Conservation (phyloP, 2,329 filamentous ascomycete genomes). For the Exserohilum rostratum region DNA sequence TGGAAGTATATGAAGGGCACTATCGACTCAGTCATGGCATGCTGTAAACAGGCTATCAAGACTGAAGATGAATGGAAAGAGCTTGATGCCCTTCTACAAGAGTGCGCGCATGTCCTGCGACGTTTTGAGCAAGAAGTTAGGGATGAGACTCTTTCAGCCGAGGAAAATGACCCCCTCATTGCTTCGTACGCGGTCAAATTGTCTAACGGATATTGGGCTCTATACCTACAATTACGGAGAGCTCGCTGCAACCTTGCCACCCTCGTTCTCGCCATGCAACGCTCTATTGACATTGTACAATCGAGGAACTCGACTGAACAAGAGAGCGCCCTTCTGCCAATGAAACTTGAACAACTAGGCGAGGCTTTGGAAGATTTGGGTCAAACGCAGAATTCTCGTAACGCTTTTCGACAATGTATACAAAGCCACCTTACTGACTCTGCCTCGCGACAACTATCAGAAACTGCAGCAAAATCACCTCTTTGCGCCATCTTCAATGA, state of each 20-base stretch:
- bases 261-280: constrained; percentile 64
- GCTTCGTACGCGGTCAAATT: constrained; percentile 62
- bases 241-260: constrained; percentile 51
- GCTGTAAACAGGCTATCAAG: constrained; percentile 38
- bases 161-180: constrained; percentile 19
- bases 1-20: constrained; percentile 42
- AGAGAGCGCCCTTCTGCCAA: constrained; percentile 64
- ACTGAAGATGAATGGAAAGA: constrained; percentile 37
- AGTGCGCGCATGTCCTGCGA: constrained; percentile 37
- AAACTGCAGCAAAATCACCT: constrained; percentile 57
- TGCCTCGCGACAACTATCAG: constrained; percentile 60
- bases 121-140: constrained; percentile 30
- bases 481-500: constrained; percentile 61
- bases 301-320: constrained; percentile 61
- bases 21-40: constrained; percentile 43
- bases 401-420: constrained; percentile 66
- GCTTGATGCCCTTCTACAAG: constrained; percentile 41
- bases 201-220: constrained; percentile 74
- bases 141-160: constrained; percentile 3
- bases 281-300: constrained; percentile 68
- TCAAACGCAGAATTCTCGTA: constrained; percentile 62
- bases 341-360: constrained; percentile 71
- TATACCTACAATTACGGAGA: constrained; percentile 61
- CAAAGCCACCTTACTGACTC: constrained; percentile 66
- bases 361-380: constrained; percentile 63